phyloP scores from a whole-genome alignment of 1,284 basidiomycete species.

The Apiotrichum akiyoshidainum region DNA sequence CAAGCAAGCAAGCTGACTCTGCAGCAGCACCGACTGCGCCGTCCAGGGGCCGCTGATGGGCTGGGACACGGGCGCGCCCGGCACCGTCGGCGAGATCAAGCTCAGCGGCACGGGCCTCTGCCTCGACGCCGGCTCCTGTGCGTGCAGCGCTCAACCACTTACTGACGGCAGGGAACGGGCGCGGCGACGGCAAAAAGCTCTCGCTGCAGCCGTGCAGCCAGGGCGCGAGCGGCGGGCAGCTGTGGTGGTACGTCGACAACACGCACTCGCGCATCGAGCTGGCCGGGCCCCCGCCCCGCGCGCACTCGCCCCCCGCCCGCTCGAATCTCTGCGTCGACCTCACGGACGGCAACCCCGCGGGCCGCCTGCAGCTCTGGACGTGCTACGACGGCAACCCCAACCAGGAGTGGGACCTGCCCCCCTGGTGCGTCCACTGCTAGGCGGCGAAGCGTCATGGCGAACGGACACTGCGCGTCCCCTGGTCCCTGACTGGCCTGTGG shows the following conservation, averaged over 20 bases:
- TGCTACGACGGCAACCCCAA: neutral
- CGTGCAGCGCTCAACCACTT: neutral
- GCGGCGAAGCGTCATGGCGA: neutral
- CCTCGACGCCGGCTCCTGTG: neutral
- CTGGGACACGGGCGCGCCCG: slow-evolving; percentile 1
- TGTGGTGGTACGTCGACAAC: neutral
- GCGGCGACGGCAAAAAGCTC: slow-evolving; percentile 1
- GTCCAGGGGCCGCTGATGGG: neutral
- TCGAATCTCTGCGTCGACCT: neutral
- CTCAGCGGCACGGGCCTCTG: neutral
- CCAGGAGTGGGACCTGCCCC: neutral
- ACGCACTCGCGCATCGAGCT: neutral
- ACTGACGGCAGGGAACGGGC: neutral
- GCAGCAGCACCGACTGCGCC: neutral
- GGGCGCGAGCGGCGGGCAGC: neutral
- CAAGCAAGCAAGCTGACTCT: neutral
- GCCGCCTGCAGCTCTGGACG: neutral
- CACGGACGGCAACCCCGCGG: neutral
- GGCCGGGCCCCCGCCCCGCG: neutral
- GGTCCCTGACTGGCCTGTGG: too few species aligned
- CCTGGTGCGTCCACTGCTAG: neutral
- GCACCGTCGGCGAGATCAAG: slow-evolving; percentile 1
- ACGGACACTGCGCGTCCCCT: too few species aligned
- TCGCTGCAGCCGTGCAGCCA: neutral
- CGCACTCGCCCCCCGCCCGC: neutral